A percentile compares a stretch with the other conserved stretches of the same genome.
phyloP scores from a whole-genome alignment of 257 asterid genomes.

The Schizonepeta tenuifolia region DNA sequence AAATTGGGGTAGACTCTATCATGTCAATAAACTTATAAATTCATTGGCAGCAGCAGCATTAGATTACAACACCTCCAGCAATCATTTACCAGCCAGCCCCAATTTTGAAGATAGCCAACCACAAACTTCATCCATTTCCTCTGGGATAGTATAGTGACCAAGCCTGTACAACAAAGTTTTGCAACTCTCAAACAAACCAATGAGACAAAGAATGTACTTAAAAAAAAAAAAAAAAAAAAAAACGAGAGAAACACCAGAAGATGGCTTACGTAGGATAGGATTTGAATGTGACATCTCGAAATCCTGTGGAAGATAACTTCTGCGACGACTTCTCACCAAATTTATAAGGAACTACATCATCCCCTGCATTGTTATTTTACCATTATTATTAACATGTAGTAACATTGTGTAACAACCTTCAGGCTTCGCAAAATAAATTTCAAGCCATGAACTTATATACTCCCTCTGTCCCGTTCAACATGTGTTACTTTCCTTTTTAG shows the following conservation, averaged over 20 bases:
- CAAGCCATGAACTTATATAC: too few relatives aligned
- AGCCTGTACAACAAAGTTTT: conserved; percentile 53
- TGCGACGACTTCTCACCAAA: conserved; percentile 71
- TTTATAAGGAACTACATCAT: conserved; percentile 68
- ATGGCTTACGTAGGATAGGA: conserved; percentile 57
- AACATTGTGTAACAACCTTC: neutral
- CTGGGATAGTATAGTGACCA: conserved; percentile 81
- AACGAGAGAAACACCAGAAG: conserved; percentile 6
- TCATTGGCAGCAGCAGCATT: conserved; percentile 16
- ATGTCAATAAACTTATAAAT: conserved; percentile 6
- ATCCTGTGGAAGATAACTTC: conserved; percentile 60
- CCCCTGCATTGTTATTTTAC: conserved; percentile 56
- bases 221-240: too few relatives aligned
- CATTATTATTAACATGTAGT: conserved; percentile 13
- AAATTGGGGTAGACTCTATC: neutral
- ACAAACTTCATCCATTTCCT: conserved; percentile 80
- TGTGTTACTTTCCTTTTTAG: too few relatives aligned
- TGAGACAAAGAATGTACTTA: neutral
- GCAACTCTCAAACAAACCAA: neutral
- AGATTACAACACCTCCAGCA: conserved; percentile 6
- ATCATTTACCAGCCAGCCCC: conserved; percentile 59
- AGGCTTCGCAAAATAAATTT: neutral
- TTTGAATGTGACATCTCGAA: conserved; percentile 63
- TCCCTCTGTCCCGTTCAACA: too few relatives aligned
- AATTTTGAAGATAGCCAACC: conserved; percentile 69